Percentiles rank a stretch among this genome's conserved stretches.
phyloP scores from a whole-genome alignment of 148 eudicot genomes.

The Chenopodium berlandieri region DNA sequence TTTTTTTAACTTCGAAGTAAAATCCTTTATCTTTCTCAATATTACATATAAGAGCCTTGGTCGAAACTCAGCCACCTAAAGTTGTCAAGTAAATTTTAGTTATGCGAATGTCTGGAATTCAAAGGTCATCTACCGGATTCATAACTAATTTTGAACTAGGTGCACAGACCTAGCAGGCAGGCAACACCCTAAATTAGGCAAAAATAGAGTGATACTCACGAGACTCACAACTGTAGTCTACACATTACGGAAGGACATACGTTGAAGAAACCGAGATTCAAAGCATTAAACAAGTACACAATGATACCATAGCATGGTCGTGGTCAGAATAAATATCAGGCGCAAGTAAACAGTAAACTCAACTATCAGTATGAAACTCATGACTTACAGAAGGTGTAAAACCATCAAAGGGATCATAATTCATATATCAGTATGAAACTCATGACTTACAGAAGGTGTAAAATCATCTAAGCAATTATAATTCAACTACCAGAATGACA shows the following conservation, averaged over 20 bases:
- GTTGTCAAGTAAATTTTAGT: neutral
- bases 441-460: slow-evolving; percentile 78
- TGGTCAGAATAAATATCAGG: neutral
- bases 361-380: neutral
- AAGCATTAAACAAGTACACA: slow-evolving; percentile 7
- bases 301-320: neutral
- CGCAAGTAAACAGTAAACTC: neutral
- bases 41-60: neutral
- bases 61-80: neutral
- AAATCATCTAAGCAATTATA: slow-evolving; percentile 79
- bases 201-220: neutral
- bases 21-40: neutral
- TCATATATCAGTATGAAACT: neutral
- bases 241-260: no score
- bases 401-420: slow-evolving; percentile 69
- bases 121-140: neutral
- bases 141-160: neutral
- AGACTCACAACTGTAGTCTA: neutral
- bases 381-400: slow-evolving; percentile 89
- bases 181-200: neutral
- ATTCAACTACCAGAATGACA: neutral
- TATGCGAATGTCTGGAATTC: neutral
- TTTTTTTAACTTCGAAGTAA: neutral
- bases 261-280: no score
- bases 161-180: neutral